Evolutionary conservation across 1,284 basidiomycete genomes (phyloP), one percentile per base, ranked within the genome.

Genomic region (Apiotrichum veenhuisii): DNA sequence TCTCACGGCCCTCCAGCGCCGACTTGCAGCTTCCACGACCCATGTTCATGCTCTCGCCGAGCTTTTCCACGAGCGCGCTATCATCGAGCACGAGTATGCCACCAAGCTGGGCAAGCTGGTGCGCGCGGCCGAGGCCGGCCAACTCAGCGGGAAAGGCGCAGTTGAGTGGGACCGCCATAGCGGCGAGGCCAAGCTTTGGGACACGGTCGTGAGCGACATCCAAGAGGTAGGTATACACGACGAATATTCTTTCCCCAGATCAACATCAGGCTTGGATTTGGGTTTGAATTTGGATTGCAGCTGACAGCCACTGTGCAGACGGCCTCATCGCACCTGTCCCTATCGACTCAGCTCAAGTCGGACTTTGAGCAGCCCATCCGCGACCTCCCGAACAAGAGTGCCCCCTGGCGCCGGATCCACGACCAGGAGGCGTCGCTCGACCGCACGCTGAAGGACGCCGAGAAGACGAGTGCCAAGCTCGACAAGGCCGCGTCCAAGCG

Each of bases 1-100:
- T 18, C 66, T 76, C 34, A 49, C 51, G 15, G 53, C 65, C 1
- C 64, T 78, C 2, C 68, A 72, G 52, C 57, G 64, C 1, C 64
- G 77, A 0, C 58, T 77, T 1, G 63, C 68, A 14, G 61, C 67
- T 8, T 75, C 77, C 0, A 65, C 63, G 2, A 67, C 66, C n/a
- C 70, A 75, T 45, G 65, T 73, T 34, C 73, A 76, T 27, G 69
- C 70, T 0, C 66, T 80, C 20, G 77, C 79, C 26, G 77, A 80
- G 52, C 75, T 81, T 57, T 79, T 78, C 69, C 76, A 76, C 37
- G 81, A 81, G 43, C 73, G 81, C 23, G 71, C 77, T 0, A 66
- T 67, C 4, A 75, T 80, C 42, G 81, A 83, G 57, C 70, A 76
- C 18, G 63, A 70, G 33, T 82, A 82, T 62, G 74, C 79, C n/a